Evolutionary conservation across 2,329 filamentous ascomycete species (phyloP).

Genomic region (Colletotrichum coccodes): DNA sequence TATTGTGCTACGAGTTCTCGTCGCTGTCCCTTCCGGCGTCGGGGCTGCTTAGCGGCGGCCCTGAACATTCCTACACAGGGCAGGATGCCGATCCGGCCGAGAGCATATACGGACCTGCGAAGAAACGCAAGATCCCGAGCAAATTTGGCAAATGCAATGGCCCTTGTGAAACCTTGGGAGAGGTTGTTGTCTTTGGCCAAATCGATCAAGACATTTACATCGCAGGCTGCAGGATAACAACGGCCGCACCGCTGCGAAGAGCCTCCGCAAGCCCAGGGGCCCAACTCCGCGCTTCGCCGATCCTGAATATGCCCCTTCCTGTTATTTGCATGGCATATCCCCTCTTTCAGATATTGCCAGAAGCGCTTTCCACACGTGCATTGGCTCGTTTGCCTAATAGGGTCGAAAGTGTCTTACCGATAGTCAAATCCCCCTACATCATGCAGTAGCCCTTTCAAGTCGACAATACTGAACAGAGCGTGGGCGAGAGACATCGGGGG

Average conservation of each 20-base stretch:
- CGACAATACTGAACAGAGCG: too few species aligned
- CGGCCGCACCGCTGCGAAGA: background rate
- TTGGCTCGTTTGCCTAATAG: background rate
- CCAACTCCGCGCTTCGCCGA: background rate
- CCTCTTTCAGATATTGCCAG: background rate
- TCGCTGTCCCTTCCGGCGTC: background rate
- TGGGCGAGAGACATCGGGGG: background rate
- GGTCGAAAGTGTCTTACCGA: background rate
- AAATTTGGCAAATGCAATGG: background rate
- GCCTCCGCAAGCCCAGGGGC: background rate
- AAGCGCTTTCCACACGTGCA: background rate
- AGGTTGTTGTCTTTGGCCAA: background rate
- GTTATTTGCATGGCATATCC: background rate
- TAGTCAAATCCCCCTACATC: conserved; percentile 1
- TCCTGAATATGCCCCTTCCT: background rate
- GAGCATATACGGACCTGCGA: background rate
- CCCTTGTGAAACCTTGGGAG: background rate
- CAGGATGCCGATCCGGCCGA: background rate
- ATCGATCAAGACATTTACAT: background rate
- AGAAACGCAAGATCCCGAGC: background rate
- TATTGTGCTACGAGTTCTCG: background rate
- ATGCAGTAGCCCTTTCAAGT: background rate
- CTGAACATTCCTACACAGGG: background rate
- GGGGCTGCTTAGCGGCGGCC: background rate
- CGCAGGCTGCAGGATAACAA: background rate